These are phyloP conservation scores for Colletotrichum abscissum DNA, from an alignment of 2,329 filamentous ascomycete species.

Conservation along the genomic window DNA sequence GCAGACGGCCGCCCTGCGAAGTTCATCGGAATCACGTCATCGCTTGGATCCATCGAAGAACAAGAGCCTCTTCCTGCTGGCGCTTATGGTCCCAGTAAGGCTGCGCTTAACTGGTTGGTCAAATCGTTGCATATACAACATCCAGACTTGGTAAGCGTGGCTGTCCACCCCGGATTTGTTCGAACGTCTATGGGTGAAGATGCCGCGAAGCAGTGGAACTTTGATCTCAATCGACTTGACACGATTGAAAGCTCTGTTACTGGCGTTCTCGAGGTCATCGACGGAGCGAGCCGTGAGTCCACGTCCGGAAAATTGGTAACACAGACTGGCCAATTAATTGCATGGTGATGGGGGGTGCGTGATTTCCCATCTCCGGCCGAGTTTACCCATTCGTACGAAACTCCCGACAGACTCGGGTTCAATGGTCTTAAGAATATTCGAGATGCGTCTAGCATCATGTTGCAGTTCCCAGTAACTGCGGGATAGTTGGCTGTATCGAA, in stretches of 20 bases:
- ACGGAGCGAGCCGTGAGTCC: constrained; percentile 47
- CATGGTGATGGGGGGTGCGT: constrained; percentile 37
- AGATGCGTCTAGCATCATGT: too few relatives aligned
- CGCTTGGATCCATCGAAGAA: constrained; percentile 46
- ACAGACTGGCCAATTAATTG: constrained; percentile 44
- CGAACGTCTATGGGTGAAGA: constrained; percentile 44
- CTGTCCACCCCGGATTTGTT: constrained; percentile 53
- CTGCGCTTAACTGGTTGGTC: constrained; percentile 48
- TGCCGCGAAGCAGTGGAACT: constrained; percentile 46
- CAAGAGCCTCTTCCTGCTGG: constrained; percentile 47
- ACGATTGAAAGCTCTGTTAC: constrained; percentile 46
- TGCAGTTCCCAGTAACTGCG: too few relatives aligned
- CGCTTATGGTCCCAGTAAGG: constrained; percentile 49
- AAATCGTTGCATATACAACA: constrained; percentile 44
- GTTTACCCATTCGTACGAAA: too few relatives aligned
- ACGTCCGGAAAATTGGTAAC: constrained; percentile 48
- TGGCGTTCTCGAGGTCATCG: constrained; percentile 48
- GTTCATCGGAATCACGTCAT: constrained; percentile 50
- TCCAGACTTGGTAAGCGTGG: constrained; percentile 41
- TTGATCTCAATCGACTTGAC: constrained; percentile 39
- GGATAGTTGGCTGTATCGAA: too few relatives aligned
- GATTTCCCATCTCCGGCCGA: not conserved
- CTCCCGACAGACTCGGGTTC: too few relatives aligned
- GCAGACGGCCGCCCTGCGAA: constrained; percentile 39
- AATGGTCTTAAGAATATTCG: not conserved